phyloP scores from a whole-genome alignment of 2,329 filamentous ascomycete species.

The Cercospora nicotianae region DNA sequence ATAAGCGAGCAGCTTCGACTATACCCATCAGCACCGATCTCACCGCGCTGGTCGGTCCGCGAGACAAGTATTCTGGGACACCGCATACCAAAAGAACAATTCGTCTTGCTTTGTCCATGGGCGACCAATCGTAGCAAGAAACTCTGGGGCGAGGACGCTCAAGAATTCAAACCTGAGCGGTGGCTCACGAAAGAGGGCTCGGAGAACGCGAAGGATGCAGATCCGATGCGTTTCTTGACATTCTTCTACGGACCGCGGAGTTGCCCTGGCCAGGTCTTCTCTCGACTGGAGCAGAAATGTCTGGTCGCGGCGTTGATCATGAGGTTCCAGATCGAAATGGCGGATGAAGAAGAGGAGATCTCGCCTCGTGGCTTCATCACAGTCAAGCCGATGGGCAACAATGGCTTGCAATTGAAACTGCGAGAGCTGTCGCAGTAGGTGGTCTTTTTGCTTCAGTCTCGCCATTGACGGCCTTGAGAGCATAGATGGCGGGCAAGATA shows the following conservation, averaged over 20 bases:
- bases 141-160: conserved; percentile 45
- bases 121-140: conserved; percentile 44
- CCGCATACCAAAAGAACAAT: conserved; percentile 4
- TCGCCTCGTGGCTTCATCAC: conserved; percentile 25
- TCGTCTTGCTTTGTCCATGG: conserved; percentile 40
- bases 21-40: conserved; percentile 27
- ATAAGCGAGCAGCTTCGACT: conserved; percentile 58
- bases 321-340: conserved; percentile 27
- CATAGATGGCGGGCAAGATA: not conserved
- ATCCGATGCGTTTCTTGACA: conserved; percentile 39
- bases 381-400: conserved; percentile 21
- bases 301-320: conserved; percentile 30
- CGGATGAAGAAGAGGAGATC: conserved; percentile 24
- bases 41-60: conserved; percentile 19
- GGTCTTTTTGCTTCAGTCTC: too few species aligned
- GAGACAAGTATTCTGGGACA: conserved; percentile 25
- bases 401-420: conserved; percentile 20
- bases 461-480: not conserved
- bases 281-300: conserved; percentile 32
- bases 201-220: conserved; percentile 64
- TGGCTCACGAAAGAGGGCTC: conserved; percentile 38
- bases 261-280: conserved; percentile 37
- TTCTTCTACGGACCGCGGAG: conserved; percentile 45
- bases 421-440: not conserved
- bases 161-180: conserved; percentile 44